Base-by-base conservation (phyloP, 75 land plant species). In the Cunninghamia lanceolata region DNA sequence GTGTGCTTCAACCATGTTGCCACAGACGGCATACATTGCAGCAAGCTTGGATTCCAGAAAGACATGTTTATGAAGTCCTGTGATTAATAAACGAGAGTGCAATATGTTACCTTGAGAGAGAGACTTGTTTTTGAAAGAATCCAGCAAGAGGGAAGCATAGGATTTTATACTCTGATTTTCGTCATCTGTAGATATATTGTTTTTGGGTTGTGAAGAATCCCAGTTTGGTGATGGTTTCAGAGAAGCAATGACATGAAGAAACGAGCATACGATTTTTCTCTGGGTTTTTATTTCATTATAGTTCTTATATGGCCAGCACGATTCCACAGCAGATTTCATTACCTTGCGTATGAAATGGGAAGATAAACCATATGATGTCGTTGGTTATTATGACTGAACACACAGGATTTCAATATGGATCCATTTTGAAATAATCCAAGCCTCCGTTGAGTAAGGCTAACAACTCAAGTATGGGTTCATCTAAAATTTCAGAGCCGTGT, bases 11-110 rank as follows among this genome's bases (percentile, higher is more conserved):
- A 38, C 17, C 73, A 83, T 84, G 28, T 50, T 84, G 32, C 89
- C 87, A 28, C 87, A 85, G 14, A 88, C n/a, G 82, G 83, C 80
- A 73, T 84, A 87, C 43, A 88, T 38, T 15, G 87, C 34, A 74
- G 77, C 17, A 63, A 91, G 92, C 74, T 89, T 89, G 79, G 89
- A 86, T 82, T 87, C 86, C 42, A 87, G 84, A 59, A 87, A 16
- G 54, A 35, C 77, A 70, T 87, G 86, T 8, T 47, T 56, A 36
- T 70, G 66, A 3, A n/a, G 21, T 3, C 87, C 89, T 2, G 88
- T 53, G 77, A 86, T 71, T 66, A 91, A 11, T 36, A 87, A 38
- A 71, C 79, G 86, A 17, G 91, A 82, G 30, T 91, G 90, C 81
- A 87, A 4, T 40, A 28, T 28, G 32, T 80, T 80, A 25, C 47